Evolutionary conservation across 495 filamentous ascomycete species (phyloP).

Genomic region (Pseudevernia furfuracea): DNA sequence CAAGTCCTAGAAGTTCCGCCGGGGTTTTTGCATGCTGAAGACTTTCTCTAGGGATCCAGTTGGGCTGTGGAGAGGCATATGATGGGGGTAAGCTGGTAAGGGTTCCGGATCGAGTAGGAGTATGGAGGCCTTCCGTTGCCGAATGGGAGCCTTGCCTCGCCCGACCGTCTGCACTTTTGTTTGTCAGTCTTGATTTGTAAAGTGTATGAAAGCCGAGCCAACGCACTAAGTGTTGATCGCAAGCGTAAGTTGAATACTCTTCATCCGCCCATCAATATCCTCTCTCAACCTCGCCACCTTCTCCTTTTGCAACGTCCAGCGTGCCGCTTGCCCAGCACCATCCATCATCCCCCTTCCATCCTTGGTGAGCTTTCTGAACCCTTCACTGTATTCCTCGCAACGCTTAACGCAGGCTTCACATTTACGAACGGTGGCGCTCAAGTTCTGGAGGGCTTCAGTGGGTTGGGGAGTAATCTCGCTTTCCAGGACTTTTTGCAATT

Average conservation of each 20-base stretch:
- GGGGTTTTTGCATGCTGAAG: constrained; percentile 10
- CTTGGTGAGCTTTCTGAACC: constrained; percentile 11
- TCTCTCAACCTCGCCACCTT: constrained; percentile 6
- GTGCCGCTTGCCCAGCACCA: constrained; percentile 13
- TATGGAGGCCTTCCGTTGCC: background rate
- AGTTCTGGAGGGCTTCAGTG: constrained; percentile 9
- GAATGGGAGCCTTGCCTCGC: constrained; percentile 6
- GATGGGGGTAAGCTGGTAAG: constrained; percentile 16
- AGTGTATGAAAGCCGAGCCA: background rate
- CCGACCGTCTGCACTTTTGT: constrained; percentile 12
- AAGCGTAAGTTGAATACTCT: constrained; percentile 6
- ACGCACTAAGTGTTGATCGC: constrained; percentile 11
- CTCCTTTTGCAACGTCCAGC: constrained; percentile 11
- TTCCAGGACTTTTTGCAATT: constrained; percentile 14
- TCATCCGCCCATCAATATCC: constrained; percentile 14
- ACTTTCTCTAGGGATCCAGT: background rate
- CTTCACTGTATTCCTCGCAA: constrained; percentile 19
- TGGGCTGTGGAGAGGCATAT: constrained; percentile 2
- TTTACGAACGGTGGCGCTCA: constrained; percentile 2
- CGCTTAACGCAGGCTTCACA: constrained; percentile 17
- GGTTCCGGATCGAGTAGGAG: constrained; percentile 14
- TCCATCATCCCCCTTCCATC: constrained; percentile 12
- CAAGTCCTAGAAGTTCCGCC: constrained; percentile 5
- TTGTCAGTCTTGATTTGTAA: constrained; percentile 5
- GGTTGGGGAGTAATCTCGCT: background rate